Evolutionary conservation across 257 asterid genomes (phyloP).

Genomic region (Solanum virginianum): DNA sequence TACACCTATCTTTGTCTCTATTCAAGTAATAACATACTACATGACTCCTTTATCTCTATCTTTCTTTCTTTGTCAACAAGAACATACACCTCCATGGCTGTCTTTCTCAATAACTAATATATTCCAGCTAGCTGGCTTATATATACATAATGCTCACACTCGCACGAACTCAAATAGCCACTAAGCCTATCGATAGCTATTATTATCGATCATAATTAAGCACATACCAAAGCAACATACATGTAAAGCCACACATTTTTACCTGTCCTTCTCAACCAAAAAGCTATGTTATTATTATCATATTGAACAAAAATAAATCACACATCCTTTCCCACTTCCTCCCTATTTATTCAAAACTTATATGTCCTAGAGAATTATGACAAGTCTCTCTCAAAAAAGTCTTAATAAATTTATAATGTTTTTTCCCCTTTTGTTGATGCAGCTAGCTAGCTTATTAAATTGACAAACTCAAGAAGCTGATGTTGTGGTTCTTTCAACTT

Average conservation of each 20-base stretch:
- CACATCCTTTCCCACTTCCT: not conserved
- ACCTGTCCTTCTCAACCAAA: not conserved
- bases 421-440: not conserved
- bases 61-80: not conserved
- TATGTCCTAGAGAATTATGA: not conserved
- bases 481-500: not conserved
- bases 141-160: not conserved
- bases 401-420: not conserved
- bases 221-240: not conserved
- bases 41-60: not conserved
- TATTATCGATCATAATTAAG: not conserved
- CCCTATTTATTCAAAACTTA: not conserved
- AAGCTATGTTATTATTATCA: not conserved
- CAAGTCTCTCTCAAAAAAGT: not conserved
- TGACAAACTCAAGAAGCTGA: not conserved
- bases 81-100: not conserved
- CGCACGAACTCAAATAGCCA: not conserved
- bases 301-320: not conserved
- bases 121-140: not conserved
- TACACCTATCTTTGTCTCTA: not conserved
- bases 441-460: not conserved
- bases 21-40: not conserved
- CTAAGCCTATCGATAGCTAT: not conserved
- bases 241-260: not conserved
- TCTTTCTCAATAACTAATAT: not conserved